A percentile compares a stretch with the other conserved stretches of the same genome.
Conservation (phyloP, 192 early-diverging fungal species). For the Backusella macrospora region DNA sequence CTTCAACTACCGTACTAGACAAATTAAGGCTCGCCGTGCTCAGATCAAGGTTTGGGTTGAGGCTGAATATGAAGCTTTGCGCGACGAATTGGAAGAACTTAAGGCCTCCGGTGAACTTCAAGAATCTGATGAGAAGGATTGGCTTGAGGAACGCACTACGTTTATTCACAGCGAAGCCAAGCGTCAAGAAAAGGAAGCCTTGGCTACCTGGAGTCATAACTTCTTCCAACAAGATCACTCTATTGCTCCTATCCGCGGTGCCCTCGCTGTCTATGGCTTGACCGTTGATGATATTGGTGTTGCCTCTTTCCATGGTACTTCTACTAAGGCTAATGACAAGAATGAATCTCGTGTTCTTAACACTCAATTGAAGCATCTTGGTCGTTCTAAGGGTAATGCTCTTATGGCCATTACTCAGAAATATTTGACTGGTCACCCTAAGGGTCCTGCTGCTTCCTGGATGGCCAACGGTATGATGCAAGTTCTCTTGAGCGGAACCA, state of each 20-base stretch:
- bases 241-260: constrained; percentile 85
- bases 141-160: constrained; percentile 48
- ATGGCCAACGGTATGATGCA: constrained; percentile 95
- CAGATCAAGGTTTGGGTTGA: constrained; percentile 83
- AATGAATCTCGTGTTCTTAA: constrained; percentile 90
- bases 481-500: constrained; percentile 77
- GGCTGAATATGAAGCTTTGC: constrained; percentile 69
- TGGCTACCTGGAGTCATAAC: constrained; percentile 76
- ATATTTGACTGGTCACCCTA: constrained; percentile 94
- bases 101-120: constrained; percentile 46
- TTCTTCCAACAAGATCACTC: constrained; percentile 75
- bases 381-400: constrained; percentile 80
- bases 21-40: constrained; percentile 71
- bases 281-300: constrained; percentile 91
- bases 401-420: constrained; percentile 89
- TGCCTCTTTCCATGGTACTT: constrained; percentile 96
- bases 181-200: constrained; percentile 77
- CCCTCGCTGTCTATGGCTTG: constrained; percentile 86
- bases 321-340: constrained; percentile 93
- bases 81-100: constrained; percentile 67
- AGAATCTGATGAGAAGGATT: constrained; percentile 46
- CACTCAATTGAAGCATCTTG: constrained; percentile 84
- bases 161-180: constrained; percentile 60
- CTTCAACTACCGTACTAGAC: constrained; percentile 81
- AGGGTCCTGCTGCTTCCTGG: constrained; percentile 96